A percentile compares a stretch with the other conserved stretches of the same genome.
phyloP scores from a whole-genome alignment of 495 filamentous ascomycete species.

The Pyrenula aspistea region DNA sequence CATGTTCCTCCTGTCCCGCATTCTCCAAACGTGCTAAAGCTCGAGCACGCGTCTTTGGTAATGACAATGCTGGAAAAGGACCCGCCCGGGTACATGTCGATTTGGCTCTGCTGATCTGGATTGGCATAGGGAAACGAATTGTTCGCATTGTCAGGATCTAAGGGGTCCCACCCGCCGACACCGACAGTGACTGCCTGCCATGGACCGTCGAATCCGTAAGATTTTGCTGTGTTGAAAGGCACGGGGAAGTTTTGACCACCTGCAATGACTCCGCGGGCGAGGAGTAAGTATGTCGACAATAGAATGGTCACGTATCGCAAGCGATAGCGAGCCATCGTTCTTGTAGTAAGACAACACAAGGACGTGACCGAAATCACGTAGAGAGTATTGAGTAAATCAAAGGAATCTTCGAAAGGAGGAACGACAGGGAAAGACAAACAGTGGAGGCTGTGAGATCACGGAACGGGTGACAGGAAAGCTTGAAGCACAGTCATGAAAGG shows the following conservation, averaged over 20 bases:
- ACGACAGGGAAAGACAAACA: too few species aligned
- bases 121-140: background rate
- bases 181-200: conserved; percentile 4
- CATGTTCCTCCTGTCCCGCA: background rate
- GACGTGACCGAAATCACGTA: too few species aligned
- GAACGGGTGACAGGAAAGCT: background rate
- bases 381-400: too few species aligned
- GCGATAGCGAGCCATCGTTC: background rate
- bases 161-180: background rate
- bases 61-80: background rate
- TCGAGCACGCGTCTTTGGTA: conserved; percentile 1
- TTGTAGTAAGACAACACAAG: too few species aligned
- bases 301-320: background rate
- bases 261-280: background rate
- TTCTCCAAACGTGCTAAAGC: background rate
- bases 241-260: background rate
- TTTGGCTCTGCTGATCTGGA: background rate
- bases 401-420: too few species aligned
- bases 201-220: conserved; percentile 4
- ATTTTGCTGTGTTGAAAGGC: background rate
- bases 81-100: conserved; percentile 4
- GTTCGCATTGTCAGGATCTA: background rate
- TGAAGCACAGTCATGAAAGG: background rate
- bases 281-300: background rate
- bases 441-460: background rate